These are phyloP conservation scores for Periconia macrospinosa DNA, from an alignment of 2,329 filamentous ascomycete species.

Conservation along the genomic window DNA sequence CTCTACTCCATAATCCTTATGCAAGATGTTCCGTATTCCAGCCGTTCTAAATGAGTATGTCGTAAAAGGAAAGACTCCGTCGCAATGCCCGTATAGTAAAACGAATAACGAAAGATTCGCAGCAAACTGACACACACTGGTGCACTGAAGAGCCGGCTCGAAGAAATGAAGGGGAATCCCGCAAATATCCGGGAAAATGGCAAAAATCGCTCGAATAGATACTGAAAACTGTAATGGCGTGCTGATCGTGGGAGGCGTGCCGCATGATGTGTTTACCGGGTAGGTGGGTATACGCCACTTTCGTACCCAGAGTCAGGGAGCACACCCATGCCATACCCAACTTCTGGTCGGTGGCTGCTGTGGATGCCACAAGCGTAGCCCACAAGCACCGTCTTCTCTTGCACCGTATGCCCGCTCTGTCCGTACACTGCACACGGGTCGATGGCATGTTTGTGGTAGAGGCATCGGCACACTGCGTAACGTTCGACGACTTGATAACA, in stretches of 20 bases:
- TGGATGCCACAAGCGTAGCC: conserved; percentile 75
- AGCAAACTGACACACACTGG: conserved; percentile 13
- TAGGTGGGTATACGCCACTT: conserved; percentile 24
- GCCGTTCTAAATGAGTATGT: conserved; percentile 4
- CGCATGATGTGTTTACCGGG: not conserved
- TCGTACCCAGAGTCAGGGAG: conserved; percentile 35
- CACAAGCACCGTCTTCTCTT: conserved; percentile 77
- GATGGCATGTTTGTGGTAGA: conserved; percentile 85
- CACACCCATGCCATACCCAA: conserved; percentile 18
- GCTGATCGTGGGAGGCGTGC: not conserved
- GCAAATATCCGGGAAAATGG: not conserved
- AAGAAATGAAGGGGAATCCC: conserved; percentile 16
- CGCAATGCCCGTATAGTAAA: conserved; percentile 19
- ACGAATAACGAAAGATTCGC: conserved; percentile 11
- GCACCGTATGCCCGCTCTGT: conserved; percentile 69
- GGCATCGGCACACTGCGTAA: conserved; percentile 82
- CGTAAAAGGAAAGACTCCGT: conserved; percentile 28
- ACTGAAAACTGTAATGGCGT: not conserved
- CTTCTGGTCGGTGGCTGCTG: conserved; percentile 33
- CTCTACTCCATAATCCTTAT: conserved; percentile 11
- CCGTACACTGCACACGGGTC: conserved; percentile 80
- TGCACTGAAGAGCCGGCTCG: conserved; percentile 23
- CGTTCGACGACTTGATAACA: conserved; percentile 85
- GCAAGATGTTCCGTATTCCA: conserved; percentile 16
- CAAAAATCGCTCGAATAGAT: not conserved